Evolutionary conservation across 345 rosid genomes (phyloP).

Genomic region (Syzygium jambos): DNA sequence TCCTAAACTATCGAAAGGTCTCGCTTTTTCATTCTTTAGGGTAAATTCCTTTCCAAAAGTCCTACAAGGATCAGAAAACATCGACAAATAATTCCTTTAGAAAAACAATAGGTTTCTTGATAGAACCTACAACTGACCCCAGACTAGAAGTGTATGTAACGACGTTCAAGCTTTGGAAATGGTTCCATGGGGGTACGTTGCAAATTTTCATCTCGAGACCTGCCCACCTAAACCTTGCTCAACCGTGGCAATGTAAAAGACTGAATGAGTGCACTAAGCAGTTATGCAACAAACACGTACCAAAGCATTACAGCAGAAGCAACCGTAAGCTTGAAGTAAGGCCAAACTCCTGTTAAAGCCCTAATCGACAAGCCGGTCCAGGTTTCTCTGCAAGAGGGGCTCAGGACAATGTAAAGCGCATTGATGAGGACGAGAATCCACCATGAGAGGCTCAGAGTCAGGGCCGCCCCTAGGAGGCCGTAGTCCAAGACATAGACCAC

Average conservation of each 20-base stretch:
- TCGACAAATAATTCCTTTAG: background rate
- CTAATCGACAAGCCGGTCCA: slow-evolving; percentile 65
- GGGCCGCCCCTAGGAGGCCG: slow-evolving; percentile 72
- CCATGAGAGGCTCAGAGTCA: slow-evolving; percentile 68
- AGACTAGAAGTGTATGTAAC: background rate
- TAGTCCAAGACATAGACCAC: slow-evolving; percentile 34
- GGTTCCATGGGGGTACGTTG: background rate
- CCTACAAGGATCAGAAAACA: background rate
- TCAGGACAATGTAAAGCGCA: slow-evolving; percentile 46
- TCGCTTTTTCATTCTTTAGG: background rate
- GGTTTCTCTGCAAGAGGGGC: slow-evolving; percentile 68
- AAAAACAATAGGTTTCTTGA: background rate
- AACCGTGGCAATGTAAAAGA: background rate
- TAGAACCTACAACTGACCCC: background rate
- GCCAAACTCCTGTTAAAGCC: slow-evolving; percentile 79
- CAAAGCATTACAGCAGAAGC: slow-evolving; percentile 91
- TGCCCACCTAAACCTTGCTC: background rate
- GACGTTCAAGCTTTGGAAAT: background rate
- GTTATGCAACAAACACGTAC: slow-evolving; percentile 16
- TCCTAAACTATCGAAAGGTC: background rate
- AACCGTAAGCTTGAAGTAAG: slow-evolving; percentile 75
- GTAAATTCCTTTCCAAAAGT: background rate
- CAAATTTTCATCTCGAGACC: background rate
- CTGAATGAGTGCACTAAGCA: background rate
- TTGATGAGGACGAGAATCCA: slow-evolving; percentile 48